Evolutionary conservation across 208 protist species (phyloP), one percentile per base, ranked within the genome.

Genomic region (Kentomonas sorsogonicus): DNA sequence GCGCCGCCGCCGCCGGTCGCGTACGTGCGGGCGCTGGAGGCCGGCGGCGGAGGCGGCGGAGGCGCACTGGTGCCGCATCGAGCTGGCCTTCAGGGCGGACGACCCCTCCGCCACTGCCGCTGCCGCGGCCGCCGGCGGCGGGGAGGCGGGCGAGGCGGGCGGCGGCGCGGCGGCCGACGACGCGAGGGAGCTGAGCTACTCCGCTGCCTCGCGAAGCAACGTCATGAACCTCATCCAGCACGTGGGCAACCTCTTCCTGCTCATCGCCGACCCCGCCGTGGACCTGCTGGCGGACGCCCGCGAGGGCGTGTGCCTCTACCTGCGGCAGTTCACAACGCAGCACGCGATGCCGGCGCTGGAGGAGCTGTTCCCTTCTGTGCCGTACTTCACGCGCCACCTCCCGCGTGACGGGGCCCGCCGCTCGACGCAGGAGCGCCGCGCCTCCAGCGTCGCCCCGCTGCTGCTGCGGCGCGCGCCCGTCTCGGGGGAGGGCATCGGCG

Each of bases 241-340:
- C 41, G 5, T 31, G 23, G 53, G 53, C 6, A 59, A 59, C 26
- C 10, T 59, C 18, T 59, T 59, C 36, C 15, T 59, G 11, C 30
- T 46, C 53, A 23, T 46, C 10, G 18, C 29, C 26, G 26, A 59
- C 31, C 53, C 53, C 40, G 3, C 53, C 23, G 20, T 34, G 20
- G 34, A 45, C 5, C 27, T 59, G 9, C 27, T 39, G 10, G 27
- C 11, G 33, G 11, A 38, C 7, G 33, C 5, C 7, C 7, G 33
- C 33, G 5, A 5, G 33, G 7, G 33, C 33, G 7, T 38, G 33
- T 15, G 11, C 11, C 7, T 38, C 7, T 38, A 5, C 7, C 7
- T 38, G 33, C 33, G 5, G 33, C 33, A 38, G 7, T 11, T 15
- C 33, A 11, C 33, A 38, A 11, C 5, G 33, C 33, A 38, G 33